These are phyloP conservation scores for Alternaria hordeiaustralica DNA, from an alignment of 2,329 filamentous ascomycete genomes.

Conservation along the genomic window DNA sequence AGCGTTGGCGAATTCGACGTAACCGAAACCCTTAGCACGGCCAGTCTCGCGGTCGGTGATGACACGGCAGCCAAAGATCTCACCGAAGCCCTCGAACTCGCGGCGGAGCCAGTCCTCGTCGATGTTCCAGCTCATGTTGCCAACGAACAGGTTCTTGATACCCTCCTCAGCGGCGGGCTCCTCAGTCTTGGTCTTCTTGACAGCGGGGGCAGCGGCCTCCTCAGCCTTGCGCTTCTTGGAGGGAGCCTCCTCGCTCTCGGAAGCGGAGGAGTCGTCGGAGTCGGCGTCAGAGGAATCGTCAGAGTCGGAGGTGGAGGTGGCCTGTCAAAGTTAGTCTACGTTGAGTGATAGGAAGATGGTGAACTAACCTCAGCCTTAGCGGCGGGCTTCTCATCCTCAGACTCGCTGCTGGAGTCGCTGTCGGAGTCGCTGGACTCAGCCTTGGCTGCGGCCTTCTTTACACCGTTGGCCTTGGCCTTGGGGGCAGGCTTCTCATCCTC, in stretches of 20 bases:
- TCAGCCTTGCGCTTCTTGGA: constrained; percentile 74
- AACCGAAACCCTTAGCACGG: constrained; percentile 90
- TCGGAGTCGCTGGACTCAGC: constrained; percentile 47
- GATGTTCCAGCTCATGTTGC: constrained; percentile 89
- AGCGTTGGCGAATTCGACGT: constrained; percentile 80
- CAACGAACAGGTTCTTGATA: constrained; percentile 79
- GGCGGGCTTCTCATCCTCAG: constrained; percentile 37
- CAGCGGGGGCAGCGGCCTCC: constrained; percentile 56
- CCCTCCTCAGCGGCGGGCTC: constrained; percentile 53
- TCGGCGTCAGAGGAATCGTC: constrained; percentile 43
- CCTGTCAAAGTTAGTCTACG: constrained; percentile 31
- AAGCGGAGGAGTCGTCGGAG: constrained; percentile 42
- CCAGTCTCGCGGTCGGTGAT: constrained; percentile 82
- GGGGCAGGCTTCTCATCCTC: constrained; percentile 36
- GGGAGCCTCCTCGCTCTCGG: constrained; percentile 47
- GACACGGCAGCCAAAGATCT: constrained; percentile 75
- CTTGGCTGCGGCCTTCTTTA: constrained; percentile 42
- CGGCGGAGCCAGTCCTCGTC: constrained; percentile 81
- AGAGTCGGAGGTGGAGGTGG: constrained; percentile 23
- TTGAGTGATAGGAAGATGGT: neutral
- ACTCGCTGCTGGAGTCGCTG: constrained; percentile 35
- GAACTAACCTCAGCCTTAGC: constrained; percentile 44
- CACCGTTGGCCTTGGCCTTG: constrained; percentile 42
- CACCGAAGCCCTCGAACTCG: constrained; percentile 81
- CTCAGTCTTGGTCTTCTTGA: constrained; percentile 74